Conservation (phyloP, 2,329 filamentous ascomycete genomes). For the Neopestalotiopsis sp. region DNA sequence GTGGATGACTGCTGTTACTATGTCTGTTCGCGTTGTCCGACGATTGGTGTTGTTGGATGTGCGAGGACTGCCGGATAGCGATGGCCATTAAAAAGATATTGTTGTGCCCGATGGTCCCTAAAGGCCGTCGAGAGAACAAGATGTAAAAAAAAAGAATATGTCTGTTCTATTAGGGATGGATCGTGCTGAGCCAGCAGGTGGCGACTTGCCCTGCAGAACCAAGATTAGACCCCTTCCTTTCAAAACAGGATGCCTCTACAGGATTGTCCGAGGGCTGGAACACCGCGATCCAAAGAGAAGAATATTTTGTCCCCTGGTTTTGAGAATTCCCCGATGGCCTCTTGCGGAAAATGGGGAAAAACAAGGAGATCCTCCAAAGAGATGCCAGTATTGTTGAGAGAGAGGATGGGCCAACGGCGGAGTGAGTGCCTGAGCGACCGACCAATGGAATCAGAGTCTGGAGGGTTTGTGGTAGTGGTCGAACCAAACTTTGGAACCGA, state of each 20-base stretch:
- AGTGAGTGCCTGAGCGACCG: conserved; percentile 26
- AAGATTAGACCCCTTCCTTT: conserved; percentile 6
- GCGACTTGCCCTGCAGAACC: conserved; percentile 4
- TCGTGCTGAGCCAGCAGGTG: conserved; percentile 6
- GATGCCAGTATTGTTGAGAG: background rate
- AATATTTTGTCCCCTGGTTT: background rate
- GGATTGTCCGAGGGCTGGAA: conserved; percentile 7
- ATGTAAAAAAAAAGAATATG: conserved; percentile 2
- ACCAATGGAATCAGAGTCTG: conserved; percentile 32
- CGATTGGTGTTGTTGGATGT: conserved; percentile 38
- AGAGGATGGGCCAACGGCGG: conserved; percentile 25
- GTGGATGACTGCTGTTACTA: conserved; percentile 8
- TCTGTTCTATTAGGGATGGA: background rate
- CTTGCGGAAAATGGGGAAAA: conserved; percentile 22
- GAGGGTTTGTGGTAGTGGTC: conserved; percentile 24
- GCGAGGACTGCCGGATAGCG: conserved; percentile 35
- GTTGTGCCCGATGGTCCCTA: conserved; percentile 1
- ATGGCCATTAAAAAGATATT: conserved; percentile 39
- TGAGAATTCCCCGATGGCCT: background rate
- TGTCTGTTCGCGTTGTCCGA: conserved; percentile 28
- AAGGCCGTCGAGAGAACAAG: conserved; percentile 3
- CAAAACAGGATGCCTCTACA: conserved; percentile 3
- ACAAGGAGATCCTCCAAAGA: background rate
- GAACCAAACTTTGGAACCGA: conserved; percentile 30
- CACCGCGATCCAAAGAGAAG: background rate